A percentile compares a stretch with the other conserved stretches of the same genome.
These are phyloP conservation scores for Kodamaea leandrae DNA, from an alignment of 805 yeast genomes.

Conservation along the genomic window DNA sequence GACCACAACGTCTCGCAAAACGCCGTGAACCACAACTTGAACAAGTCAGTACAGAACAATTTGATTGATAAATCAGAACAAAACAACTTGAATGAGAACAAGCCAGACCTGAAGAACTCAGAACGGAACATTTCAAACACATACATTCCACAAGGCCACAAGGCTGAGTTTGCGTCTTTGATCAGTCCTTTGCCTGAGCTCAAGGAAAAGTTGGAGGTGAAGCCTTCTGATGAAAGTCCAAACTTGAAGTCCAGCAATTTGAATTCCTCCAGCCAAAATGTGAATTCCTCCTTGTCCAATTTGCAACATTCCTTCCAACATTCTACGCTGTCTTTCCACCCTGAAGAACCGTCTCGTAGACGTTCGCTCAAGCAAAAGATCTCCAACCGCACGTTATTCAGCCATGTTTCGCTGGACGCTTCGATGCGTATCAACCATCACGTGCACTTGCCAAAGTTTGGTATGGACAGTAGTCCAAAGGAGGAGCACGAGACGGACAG, in stretches of 20 bases:
- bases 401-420: not conserved
- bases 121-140: slow-evolving; percentile 16
- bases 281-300: no score
- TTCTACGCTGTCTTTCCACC: not conserved
- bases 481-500: not conserved
- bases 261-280: not conserved
- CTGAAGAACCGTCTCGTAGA: not conserved
- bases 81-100: no score
- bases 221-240: not conserved
- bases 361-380: not conserved
- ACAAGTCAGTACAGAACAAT: no score
- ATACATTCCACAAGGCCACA: slow-evolving; percentile 24
- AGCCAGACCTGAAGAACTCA: not conserved
- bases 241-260: not conserved
- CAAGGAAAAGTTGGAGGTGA: slow-evolving; percentile 1
- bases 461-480: not conserved
- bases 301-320: no score
- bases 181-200: slow-evolving; percentile 27
- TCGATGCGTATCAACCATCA: slow-evolving; percentile 3
- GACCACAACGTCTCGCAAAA: slow-evolving; percentile 3
- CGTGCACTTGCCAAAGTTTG: slow-evolving; percentile 1
- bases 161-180: slow-evolving; percentile 19
- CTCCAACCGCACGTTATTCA: not conserved
- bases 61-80: slow-evolving; percentile 2
- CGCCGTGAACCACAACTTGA: slow-evolving; percentile 12